Evolutionary conservation across 2,329 filamentous ascomycete genomes (phyloP).

Genomic region (Penicillium expansum): DNA sequence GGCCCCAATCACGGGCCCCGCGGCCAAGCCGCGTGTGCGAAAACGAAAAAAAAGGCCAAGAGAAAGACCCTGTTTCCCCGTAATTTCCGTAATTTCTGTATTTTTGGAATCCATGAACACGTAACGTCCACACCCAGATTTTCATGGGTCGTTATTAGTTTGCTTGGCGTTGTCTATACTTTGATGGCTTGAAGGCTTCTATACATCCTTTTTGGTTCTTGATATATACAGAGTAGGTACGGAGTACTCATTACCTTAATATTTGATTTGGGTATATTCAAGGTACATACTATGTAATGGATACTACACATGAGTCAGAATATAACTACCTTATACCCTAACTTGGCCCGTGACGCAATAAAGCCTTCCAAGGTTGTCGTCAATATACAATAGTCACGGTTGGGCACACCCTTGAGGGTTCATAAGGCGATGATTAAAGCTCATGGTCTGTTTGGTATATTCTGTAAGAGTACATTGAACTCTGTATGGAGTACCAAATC

Average conservation of each 20-base stretch:
- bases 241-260: not conserved
- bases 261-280: not conserved
- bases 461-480: not conserved
- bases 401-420: not conserved
- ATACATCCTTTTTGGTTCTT: not conserved
- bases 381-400: not conserved
- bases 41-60: conserved; percentile 26
- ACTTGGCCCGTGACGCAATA: not conserved
- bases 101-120: conserved; percentile 16
- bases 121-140: conserved; percentile 11
- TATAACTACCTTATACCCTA: not conserved
- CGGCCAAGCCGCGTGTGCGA: conserved; percentile 40
- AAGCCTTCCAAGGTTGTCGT: not conserved
- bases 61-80: conserved; percentile 30
- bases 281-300: not conserved
- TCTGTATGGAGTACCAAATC: not conserved
- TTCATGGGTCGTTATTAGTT: conserved; percentile 5
- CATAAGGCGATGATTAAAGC: not conserved
- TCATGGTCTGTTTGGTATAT: not conserved
- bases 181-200: conserved; percentile 8
- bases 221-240: no score
- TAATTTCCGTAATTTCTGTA: conserved; percentile 12
- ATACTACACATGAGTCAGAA: not conserved
- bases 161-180: conserved; percentile 5
- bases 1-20: conserved; percentile 36